These are phyloP conservation scores for Pseudofabraea citricarpa DNA, from an alignment of 2,329 filamentous ascomycete species.

Conservation along the genomic window DNA sequence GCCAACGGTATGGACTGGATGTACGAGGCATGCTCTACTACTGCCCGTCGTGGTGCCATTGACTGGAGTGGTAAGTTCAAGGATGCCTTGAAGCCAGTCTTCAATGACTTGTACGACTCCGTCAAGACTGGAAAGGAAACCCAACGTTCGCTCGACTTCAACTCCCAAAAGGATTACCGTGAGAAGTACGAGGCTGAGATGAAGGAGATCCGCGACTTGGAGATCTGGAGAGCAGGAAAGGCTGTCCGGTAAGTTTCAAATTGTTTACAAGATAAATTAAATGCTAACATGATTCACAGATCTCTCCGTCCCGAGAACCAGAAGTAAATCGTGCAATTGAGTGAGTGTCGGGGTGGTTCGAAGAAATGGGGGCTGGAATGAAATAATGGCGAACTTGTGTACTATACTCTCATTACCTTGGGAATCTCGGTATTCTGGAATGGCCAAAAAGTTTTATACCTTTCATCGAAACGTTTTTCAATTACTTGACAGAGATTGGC, in stretches of 20 bases:
- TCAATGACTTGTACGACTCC: constrained; percentile 93
- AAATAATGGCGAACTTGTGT: constrained; percentile 26
- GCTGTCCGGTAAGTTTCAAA: constrained; percentile 68
- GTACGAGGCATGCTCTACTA: constrained; percentile 99
- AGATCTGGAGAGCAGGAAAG: constrained; percentile 99
- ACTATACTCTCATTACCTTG: constrained; percentile 25
- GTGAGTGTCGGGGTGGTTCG: constrained; percentile 12
- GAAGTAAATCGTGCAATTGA: constrained; percentile 42
- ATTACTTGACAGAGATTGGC: background rate
- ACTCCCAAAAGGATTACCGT: constrained; percentile 92
- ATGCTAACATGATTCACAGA: constrained; percentile 33
- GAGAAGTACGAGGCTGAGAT: constrained; percentile 97
- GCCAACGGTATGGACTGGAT: constrained; percentile 99
- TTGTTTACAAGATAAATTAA: background rate
- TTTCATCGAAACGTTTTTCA: constrained; percentile 7
- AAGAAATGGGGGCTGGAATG: constrained; percentile 14
- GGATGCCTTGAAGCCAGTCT: constrained; percentile 96
- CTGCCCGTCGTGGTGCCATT: constrained; percentile 94
- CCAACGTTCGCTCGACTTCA: constrained; percentile 94
- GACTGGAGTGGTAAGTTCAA: constrained; percentile 98
- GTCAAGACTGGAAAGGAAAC: constrained; percentile 92
- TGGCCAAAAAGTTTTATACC: constrained; percentile 26
- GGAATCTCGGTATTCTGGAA: constrained; percentile 25
- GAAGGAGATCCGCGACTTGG: constrained; percentile 94
- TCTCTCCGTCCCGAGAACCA: constrained; percentile 83